A percentile compares a stretch with the other conserved stretches of the same genome.
These are phyloP conservation scores for Lophiotrema nucula DNA, from an alignment of 495 filamentous ascomycete genomes.

Conservation along the genomic window DNA sequence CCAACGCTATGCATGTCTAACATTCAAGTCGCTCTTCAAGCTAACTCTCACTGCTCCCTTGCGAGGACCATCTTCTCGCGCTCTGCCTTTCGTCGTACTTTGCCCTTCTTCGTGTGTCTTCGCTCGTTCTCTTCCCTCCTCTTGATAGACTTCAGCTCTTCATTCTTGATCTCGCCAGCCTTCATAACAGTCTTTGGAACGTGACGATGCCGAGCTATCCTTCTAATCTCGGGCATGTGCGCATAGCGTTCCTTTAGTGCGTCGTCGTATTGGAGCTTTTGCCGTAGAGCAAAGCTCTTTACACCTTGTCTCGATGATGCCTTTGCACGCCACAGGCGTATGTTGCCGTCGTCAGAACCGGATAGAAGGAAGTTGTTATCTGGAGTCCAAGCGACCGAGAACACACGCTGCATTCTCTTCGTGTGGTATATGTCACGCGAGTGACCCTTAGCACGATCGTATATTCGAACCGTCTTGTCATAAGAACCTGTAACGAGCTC, in stretches of 20 bases:
- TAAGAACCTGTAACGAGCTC: constrained; percentile 91
- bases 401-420: constrained; percentile 96
- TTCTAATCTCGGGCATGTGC: constrained; percentile 93
- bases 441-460: constrained; percentile 75
- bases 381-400: constrained; percentile 77
- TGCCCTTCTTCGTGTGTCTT: constrained; percentile 79
- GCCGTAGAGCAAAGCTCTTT: constrained; percentile 76
- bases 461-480: constrained; percentile 76
- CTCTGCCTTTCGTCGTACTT: constrained; percentile 71
- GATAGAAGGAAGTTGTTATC: constrained; percentile 85
- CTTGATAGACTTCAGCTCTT: constrained; percentile 84
- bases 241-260: constrained; percentile 78
- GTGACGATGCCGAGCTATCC: constrained; percentile 88
- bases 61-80: constrained; percentile 90
- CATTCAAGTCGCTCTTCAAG: neutral
- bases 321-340: constrained; percentile 86
- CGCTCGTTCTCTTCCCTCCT: constrained; percentile 90
- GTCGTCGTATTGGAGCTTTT: constrained; percentile 89
- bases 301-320: constrained; percentile 84
- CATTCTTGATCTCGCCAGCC: constrained; percentile 91
- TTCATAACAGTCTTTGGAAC: constrained; percentile 95
- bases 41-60: constrained; percentile 58
- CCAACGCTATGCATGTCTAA: constrained; percentile 24
- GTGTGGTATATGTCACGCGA: constrained; percentile 95
- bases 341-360: constrained; percentile 89